Base-by-base conservation (phyloP, 305 asterid species). In the Fraxinus sp. region DNA sequence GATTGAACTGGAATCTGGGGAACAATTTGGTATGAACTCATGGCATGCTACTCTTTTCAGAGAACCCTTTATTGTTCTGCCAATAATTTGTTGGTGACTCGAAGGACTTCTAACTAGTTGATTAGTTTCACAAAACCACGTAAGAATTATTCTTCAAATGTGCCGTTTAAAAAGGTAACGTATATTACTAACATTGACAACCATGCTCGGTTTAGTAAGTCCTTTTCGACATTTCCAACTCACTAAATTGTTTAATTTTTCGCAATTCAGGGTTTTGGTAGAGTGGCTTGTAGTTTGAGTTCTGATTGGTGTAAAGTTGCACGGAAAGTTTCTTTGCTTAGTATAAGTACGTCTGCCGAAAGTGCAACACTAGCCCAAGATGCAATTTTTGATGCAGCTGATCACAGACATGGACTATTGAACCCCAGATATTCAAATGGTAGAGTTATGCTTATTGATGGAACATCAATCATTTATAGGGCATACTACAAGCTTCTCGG, bases 401-500 rank as follows among this genome's bases (percentile, higher is more conserved):
- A 73, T 74, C 57, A 7, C 78, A 82, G 84, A 79, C 89, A 88
- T 82, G 88, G 81, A 81, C 46, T 86, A 46, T 82, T 81, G 6
- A 77, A 82, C 80, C 46, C 75, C 28, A 87, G 81, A 79, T 82
- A 92, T 41, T 85, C 95, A 28, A 87, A 85, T 80, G 97, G 95
- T 81, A 93, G 97, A 89, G 93, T 95, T 75, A 94, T 95, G 99
- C 98, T 95, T 83, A 86, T 94, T 30, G 99, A 95, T 44, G 99
- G 99, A 77, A 92, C 98, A 39, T 88, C 99, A 3, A 83, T 95
- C 84, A 94, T 95, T 68, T 94, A 95, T 80, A 85, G 99, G 84
- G 97, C 99, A 30, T 95, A 95, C 80, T 95, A 91, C 92, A 90
- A 90, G 87, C 97, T 95, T 86, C 89, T 95, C 84, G 99, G 99